Conservation (phyloP, 352 stramenopile genomes). For the Phytophthora europaea region DNA sequence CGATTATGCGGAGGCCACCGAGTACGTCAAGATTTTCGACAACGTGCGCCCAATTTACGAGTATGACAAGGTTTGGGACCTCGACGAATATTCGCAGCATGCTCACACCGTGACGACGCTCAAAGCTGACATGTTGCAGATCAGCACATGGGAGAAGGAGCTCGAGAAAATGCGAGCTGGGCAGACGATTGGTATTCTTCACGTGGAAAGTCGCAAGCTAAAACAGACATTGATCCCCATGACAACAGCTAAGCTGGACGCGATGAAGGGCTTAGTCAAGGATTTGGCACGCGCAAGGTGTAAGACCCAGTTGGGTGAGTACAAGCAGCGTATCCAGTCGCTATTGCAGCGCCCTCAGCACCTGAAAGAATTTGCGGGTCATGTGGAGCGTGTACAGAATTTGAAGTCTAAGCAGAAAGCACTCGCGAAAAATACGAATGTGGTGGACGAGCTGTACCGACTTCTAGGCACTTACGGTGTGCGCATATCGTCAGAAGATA, state of each 20-base stretch:
- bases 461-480: conserved; percentile 93
- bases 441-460: conserved; percentile 95
- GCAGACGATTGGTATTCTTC: conserved; percentile 93
- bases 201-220: conserved; percentile 95
- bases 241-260: conserved; percentile 91
- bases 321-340: conserved; percentile 91
- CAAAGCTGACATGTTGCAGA: conserved; percentile 92
- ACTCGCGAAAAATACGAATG: conserved; percentile 86
- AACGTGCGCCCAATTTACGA: conserved; percentile 93
- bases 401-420: conserved; percentile 85
- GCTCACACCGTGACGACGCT: conserved; percentile 89
- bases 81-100: conserved; percentile 87
- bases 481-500: conserved; percentile 93
- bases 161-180: conserved; percentile 94
- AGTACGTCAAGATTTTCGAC: conserved; percentile 95
- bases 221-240: conserved; percentile 95
- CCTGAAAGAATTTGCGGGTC: conserved; percentile 93
- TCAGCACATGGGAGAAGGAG: conserved; percentile 94
- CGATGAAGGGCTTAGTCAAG: conserved; percentile 94
- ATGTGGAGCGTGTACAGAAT: conserved; percentile 84
- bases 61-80: conserved; percentile 92
- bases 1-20: conserved; percentile 88
- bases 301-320: conserved; percentile 90
- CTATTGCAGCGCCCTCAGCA: conserved; percentile 87
- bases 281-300: conserved; percentile 91